Evolutionary conservation across 305 asterid genomes (phyloP), one percentile per base, ranked within the genome.

Genomic region (Fraxinus dipetala): DNA sequence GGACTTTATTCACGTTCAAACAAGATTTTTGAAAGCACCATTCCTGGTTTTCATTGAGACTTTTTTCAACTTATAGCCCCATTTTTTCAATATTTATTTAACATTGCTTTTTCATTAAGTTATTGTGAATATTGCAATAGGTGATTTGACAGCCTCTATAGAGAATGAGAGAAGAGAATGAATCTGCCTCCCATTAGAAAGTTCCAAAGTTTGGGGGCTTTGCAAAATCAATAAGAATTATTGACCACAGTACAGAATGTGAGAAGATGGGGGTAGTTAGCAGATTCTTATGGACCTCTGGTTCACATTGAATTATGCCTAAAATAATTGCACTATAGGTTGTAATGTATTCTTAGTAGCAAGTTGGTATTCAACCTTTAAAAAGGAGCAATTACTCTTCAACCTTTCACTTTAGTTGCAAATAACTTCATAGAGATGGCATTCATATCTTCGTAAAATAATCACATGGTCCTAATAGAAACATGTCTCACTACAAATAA

Each of bases 181-280:
- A 7, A 40, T 5, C 35, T 56, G 48, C 45, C 54, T 31, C 72
- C 72, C 78, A 18, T n/a, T 72, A 43, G 87, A 81, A 87, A 81
- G 36, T 83, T 87, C 89, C 40, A 11, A 80, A 83, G 88, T 84
- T 87, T 80, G 91, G 89, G 85, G 81, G 76, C 3, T 59, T 83
- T 36, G 80, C 88, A 83, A 78, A 76, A 76, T 20, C 63, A 70
- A n/a, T 13, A 11, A 65, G 28, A 69, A 24, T 26, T 20, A 54
- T 77, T 82, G 82, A 77, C 78, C 65, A 61, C 54, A 30, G 31
- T 43, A 74, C 14, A 22, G 8, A 28, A 26, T 67, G 40, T 2
- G 22, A 65, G 78, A 40, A 38, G 28, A 6, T 31, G 13, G 6
- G 80, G 80, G 74, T 72, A 76, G 72, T 85, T 11, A 69, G 24